Evolutionary conservation across 176 grass and related monocot genomes (phyloP), one percentile per base, ranked within the genome.

Genomic region (Areca catechu): DNA sequence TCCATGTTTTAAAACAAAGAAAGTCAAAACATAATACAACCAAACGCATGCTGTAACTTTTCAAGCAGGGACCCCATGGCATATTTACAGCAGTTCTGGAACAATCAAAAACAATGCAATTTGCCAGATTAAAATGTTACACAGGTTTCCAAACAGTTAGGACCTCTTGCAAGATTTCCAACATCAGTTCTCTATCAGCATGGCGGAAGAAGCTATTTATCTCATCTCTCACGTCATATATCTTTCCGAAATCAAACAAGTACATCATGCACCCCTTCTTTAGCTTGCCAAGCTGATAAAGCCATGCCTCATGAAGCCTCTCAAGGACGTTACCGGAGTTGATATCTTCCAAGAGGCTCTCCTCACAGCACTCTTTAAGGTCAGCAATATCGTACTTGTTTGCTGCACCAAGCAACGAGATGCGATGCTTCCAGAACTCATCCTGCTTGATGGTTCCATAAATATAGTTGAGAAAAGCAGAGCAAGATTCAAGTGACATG

Each of bases 131-230:
- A 22, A 16, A 19, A 53, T 2, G n/a, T 71, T 67, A 95, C 4
- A 85, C 74, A 29, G 84, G 78, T 57, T 85, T 97, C 84, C 93
- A 97, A 17, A 68, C 72, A 16, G 60, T 76, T 15, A 97, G 81
- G 15, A 88, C 70, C 66, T 97, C 83, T 18, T 85, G 80, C 69
- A 98, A 92, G 80, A 98, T 98, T 71, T 98, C 87, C 55, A 85
- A 54, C 59, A 85, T 92, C 22, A 98, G 81, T 51, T 89, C 87
- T 0, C 87, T 64, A 47, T 98, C 87, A 0, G 81, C 83, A 17
- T 85, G 76, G 10, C 60, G 80, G 56, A 98, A 98, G 78, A 92
- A 98, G 30, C 47, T 57, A 50, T 73, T 51, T 21, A 98, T 81
- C 51, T 98, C 87, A 16, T 92, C 93, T 25, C 63, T 69, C 3